These are phyloP conservation scores for Nakataea oryzae DNA, from an alignment of 2,329 filamentous ascomycete genomes.

Conservation along the genomic window DNA sequence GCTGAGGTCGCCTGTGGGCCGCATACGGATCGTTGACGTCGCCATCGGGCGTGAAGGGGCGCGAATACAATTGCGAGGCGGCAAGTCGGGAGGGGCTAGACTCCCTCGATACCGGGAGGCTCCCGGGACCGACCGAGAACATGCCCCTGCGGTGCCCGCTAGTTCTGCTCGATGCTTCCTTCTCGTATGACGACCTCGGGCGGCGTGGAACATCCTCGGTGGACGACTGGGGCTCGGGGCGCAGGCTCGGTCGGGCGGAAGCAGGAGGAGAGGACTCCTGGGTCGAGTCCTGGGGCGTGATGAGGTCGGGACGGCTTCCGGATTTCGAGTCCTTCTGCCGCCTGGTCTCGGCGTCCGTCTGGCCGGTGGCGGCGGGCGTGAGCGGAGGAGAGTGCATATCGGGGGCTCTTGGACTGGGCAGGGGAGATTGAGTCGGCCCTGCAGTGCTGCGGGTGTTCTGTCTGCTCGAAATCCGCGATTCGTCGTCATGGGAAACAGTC, in stretches of 20 bases:
- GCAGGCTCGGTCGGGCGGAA: constrained; percentile 23
- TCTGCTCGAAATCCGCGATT: constrained; percentile 49
- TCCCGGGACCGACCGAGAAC: constrained; percentile 41
- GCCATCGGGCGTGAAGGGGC: constrained; percentile 68
- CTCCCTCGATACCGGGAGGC: constrained; percentile 48
- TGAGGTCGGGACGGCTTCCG: constrained; percentile 20
- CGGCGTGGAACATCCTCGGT: constrained; percentile 28
- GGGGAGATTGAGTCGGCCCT: constrained; percentile 49
- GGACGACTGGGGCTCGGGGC: constrained; percentile 24
- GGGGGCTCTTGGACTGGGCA: constrained; percentile 54
- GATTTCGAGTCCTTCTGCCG: constrained; percentile 9
- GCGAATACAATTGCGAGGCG: constrained; percentile 55
- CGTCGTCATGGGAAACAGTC: constrained; percentile 51
- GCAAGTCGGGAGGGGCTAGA: constrained; percentile 53
- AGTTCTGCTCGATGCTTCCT: constrained; percentile 12
- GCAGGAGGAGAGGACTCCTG: constrained; percentile 36
- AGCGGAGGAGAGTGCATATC: constrained; percentile 81
- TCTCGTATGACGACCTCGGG: constrained; percentile 25
- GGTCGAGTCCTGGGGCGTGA: constrained; percentile 61
- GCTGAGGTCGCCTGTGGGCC: constrained; percentile 66
- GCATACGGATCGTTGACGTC: constrained; percentile 80
- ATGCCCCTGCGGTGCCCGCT: constrained; percentile 40
- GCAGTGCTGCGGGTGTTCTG: constrained; percentile 53
- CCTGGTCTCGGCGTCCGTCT: constrained; percentile 24
- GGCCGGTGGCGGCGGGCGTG: constrained; percentile 68